Evolutionary conservation across 2,329 filamentous ascomycete species (phyloP), one percentile per base, ranked within the genome.

Genomic region (Lizonia empirigonia): DNA sequence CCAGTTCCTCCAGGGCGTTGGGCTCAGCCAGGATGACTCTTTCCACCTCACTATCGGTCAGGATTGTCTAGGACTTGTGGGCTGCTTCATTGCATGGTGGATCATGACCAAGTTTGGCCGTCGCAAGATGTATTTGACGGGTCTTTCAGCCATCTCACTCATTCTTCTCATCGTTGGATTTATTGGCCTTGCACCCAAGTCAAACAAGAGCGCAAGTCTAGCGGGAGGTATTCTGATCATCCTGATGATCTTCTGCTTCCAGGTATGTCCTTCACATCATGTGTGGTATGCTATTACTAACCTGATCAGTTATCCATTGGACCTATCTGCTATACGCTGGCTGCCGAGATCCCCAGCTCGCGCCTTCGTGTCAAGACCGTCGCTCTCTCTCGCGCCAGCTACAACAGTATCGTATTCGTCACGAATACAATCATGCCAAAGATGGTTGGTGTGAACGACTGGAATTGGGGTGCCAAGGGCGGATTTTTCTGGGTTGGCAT

Each of bases 361-460:
- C 83, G 91, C 6, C 80, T 96, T 22, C 88, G 91, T 68, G 90
- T 93, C 75, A 96, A 96, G 79, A 95, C 91, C 0, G 87, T 95
- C 34, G 90, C 92, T 1, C 81, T 95, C 2, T 90, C 88, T 1
- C 86, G 91, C 15, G 60, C 58, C 32, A 59, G 56, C 23, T 64
- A 63, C 50, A 63, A 64, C 49, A 60, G 53, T 9, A 60, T 62
- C 22, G 58, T 60, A 1, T 63, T 64, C 33, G 42, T 60, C 23
- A 63, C 56, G n/a, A 63, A 62, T 33, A 58, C 53, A 4, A 56
- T 63, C 20, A 63, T 62, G 59, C 62, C 62, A 3, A 62, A 63
- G 44, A 64, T 64, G 62, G 52, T 64, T 8, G 58, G 60, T 30
- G 56, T 55, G 26, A 62, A 62, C 20, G 62, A 60, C 19, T 63